Evolutionary conservation across 805 yeast species (phyloP).

Genomic region (Starmerella floricola): DNA sequence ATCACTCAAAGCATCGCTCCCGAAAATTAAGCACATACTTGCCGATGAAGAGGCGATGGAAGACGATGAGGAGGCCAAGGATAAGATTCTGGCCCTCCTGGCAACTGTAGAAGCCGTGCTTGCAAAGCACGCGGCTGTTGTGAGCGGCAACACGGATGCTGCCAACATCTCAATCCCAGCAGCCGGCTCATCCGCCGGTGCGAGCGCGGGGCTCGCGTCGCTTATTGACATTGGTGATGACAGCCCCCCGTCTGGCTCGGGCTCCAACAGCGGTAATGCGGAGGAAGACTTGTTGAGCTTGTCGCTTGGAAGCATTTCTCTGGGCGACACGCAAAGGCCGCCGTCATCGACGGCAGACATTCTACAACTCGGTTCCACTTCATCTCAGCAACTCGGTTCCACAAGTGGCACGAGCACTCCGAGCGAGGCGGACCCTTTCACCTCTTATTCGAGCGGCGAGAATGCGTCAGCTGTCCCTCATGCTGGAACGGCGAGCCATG

Average conservation of each 20-base stretch:
- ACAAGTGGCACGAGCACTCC: conserved; percentile 12
- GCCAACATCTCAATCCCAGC: conserved; percentile 34
- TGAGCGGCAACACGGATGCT: conserved; percentile 54
- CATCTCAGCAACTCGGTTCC: background rate
- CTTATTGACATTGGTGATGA: conserved; percentile 69
- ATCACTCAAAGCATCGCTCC: conserved; percentile 71
- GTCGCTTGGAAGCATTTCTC: too few relatives aligned
- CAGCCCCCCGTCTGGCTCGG: too few relatives aligned
- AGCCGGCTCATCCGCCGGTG: background rate
- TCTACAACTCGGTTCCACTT: background rate
- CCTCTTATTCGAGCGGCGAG: background rate
- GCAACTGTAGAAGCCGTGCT: conserved; percentile 63
- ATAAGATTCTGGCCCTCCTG: conserved; percentile 53
- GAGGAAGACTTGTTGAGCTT: conserved; percentile 54
- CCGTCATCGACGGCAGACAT: conserved; percentile 32
- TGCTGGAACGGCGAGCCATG: conserved; percentile 5
- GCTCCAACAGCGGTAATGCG: conserved; percentile 11
- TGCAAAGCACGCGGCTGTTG: conserved; percentile 52
- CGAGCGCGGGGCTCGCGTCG: conserved; percentile 32
- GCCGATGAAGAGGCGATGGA: conserved; percentile 64
- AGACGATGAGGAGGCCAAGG: conserved; percentile 46
- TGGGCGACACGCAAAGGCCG: too few relatives aligned
- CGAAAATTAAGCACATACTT: conserved; percentile 72
- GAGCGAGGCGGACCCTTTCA: background rate
- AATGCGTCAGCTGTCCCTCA: too few relatives aligned